Base-by-base conservation (phyloP, 805 yeast genomes). In the Yarrowia sp. region DNA sequence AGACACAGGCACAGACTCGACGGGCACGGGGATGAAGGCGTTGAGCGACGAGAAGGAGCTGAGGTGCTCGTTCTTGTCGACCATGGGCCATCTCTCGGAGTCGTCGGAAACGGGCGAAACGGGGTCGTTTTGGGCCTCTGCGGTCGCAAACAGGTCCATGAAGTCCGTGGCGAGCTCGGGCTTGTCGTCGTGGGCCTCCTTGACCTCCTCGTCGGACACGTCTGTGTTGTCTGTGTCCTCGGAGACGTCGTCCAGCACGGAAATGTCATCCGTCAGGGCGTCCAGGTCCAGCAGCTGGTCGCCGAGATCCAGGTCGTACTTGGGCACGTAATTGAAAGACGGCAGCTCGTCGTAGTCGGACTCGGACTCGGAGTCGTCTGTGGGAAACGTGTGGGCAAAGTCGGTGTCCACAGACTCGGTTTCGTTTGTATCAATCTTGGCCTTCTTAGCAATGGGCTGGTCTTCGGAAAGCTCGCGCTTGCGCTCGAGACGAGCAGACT, bases 331-430 rank as follows among this genome's bases (percentile, higher is more conserved):
- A 35, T 35, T 51, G 58, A 51, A 51, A n/a, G 41, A 32, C 13
- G 58, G 58, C 12, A 51, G 41, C 22, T 51, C 58, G 42, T 51
- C 58, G 18, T 51, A 51, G 42, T 51, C 58, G 58, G 58, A 51
- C 2, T 51, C 58, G 24, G 55, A 31, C 27, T 31, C 55, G 55
- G 13, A 3, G 18, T 39, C 44, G 6, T 38, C 41, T 4, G 8
- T 21, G 25, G 14, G 25, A n/a, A n/a, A n/a, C n/a, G n/a, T n/a
- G n/a, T n/a, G n/a, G 25, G 24, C 36, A 32, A 32, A 9, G 41
- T 19, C 21, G 12, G 44, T 19, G 44, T 39, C 47, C 29, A n/a
- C n/a, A n/a, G n/a, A n/a, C 29, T 25, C 32, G 16, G n/a, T 10
- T 8, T 10, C 21, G 19, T 41, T 6, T 13, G 42, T 3, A 5